Evolutionary conservation across 768 basidiomycete genomes (phyloP).

Genomic region (Cystobasidium ongulense): DNA sequence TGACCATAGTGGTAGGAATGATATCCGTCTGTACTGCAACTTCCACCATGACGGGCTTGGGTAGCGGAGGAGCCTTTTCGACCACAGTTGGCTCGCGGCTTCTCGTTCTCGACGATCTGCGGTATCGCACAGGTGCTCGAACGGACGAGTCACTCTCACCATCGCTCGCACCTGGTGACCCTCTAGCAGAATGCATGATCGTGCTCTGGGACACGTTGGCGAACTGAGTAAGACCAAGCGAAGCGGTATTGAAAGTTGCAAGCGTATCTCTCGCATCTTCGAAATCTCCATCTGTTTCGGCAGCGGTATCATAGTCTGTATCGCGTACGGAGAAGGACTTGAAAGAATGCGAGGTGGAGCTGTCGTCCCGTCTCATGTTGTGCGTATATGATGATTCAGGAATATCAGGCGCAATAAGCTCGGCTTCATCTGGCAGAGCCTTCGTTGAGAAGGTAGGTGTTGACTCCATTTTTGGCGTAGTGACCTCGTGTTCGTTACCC

Average conservation of each 20-base stretch:
- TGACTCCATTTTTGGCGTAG: slow-evolving; percentile 20
- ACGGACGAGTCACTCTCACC: slow-evolving; percentile 13
- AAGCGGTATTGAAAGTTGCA: slow-evolving; percentile 31
- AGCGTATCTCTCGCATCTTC: slow-evolving; percentile 42
- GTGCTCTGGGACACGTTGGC: slow-evolving; percentile 11
- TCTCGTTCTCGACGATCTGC: neutral
- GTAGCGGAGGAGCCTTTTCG: neutral
- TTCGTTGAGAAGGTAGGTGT: neutral
- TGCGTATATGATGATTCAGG: neutral
- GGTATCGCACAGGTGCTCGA: neutral
- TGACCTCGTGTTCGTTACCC: slow-evolving; percentile 8
- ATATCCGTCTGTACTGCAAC: slow-evolving; percentile 20
- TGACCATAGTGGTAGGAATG: neutral
- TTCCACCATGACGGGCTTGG: slow-evolving; percentile 21
- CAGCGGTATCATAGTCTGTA: slow-evolving; percentile 46
- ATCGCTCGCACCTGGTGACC: neutral
- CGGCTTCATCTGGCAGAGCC: slow-evolving; percentile 10
- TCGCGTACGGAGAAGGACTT: slow-evolving; percentile 27
- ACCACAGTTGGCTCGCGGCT: slow-evolving; percentile 2
- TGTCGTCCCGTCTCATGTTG: neutral
- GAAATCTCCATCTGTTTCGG: slow-evolving; percentile 40
- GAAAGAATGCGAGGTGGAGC: slow-evolving; percentile 16
- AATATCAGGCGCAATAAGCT: neutral
- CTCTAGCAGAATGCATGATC: neutral
- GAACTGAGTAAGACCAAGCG: neutral